phyloP scores from a whole-genome alignment of 805 yeast genomes.

The Isabelozyma pseudorhagii region DNA sequence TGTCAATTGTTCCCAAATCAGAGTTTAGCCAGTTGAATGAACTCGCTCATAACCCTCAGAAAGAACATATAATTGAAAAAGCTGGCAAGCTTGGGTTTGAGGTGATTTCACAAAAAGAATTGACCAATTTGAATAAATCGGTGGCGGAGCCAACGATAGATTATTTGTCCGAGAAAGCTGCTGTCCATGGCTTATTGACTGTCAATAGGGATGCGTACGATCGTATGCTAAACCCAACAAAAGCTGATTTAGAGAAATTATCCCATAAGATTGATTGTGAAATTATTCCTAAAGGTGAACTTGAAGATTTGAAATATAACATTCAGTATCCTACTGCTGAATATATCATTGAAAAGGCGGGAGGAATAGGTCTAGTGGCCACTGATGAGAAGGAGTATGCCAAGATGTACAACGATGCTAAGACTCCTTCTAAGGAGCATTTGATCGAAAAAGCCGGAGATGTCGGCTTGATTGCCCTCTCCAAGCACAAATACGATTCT shows the following conservation, averaged over 20 bases:
- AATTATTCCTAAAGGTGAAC: constrained; percentile 5
- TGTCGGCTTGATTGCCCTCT: constrained; percentile 16
- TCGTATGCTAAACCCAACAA: constrained; percentile 2
- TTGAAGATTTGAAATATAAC: constrained; percentile 1
- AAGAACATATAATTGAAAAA: constrained; percentile 15
- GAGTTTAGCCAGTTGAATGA: constrained; percentile 20
- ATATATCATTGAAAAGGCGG: constrained; percentile 2
- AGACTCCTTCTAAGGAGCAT: constrained; percentile 12
- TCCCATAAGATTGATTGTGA: constrained; percentile 9
- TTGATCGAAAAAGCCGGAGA: constrained; percentile 15
- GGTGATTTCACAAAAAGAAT: constrained; percentile 13
- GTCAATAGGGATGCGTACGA: constrained; percentile 1
- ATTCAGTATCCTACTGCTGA: constrained; percentile 6
- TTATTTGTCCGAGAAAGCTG: constrained; percentile 21
- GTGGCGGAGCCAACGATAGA: constrained; percentile 16
- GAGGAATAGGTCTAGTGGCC: constrained; percentile 7
- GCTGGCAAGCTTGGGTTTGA: constrained; percentile 14
- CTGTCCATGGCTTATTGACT: constrained; percentile 6
- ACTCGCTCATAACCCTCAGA: constrained; percentile 19
- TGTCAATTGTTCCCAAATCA: constrained; percentile 1
- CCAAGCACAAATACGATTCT: constrained; percentile 6
- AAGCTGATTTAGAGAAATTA: constrained; percentile 12
- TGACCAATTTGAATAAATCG: constrained; percentile 6
- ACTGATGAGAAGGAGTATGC: constrained; percentile 18
- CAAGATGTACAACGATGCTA: constrained; percentile 9